A percentile compares a stretch with the other conserved stretches of the same genome.
phyloP scores from a whole-genome alignment of 2,329 filamentous ascomycete genomes.

The Hymenoscyphus linearis region DNA sequence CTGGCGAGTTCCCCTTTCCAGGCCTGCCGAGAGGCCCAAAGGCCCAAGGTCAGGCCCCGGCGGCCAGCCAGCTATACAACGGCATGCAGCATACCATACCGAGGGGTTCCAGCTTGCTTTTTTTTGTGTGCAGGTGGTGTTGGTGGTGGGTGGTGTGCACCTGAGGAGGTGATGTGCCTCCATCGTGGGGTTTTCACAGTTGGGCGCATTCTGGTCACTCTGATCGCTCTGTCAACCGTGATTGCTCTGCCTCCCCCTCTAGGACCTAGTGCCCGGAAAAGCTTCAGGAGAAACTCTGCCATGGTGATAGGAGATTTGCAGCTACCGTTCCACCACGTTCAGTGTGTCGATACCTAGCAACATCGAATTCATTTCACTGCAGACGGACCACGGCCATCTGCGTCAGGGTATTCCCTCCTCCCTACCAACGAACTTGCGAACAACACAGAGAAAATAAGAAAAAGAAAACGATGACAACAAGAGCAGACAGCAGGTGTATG shows the following conservation, averaged over 20 bases:
- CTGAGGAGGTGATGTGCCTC: not conserved
- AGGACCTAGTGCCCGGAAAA: not conserved
- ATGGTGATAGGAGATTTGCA: slow-evolving; percentile 1
- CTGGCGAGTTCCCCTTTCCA: slow-evolving; percentile 2
- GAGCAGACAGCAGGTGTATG: not conserved
- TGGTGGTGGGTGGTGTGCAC: not conserved
- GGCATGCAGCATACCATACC: not conserved
- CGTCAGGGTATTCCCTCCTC: not conserved
- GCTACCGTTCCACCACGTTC: not conserved
- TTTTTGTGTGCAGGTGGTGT: not conserved
- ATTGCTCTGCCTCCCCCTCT: not conserved
- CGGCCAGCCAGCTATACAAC: not conserved
- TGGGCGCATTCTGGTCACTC: not conserved
- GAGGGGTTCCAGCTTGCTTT: slow-evolving; percentile 2
- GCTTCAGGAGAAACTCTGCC: not conserved
- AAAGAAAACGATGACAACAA: not conserved
- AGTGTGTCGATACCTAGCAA: not conserved
- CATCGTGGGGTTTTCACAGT: not conserved
- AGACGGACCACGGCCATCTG: not conserved
- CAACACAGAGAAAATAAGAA: not conserved
- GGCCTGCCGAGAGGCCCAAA: not conserved
- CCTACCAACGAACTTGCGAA: not conserved
- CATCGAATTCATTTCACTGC: not conserved
- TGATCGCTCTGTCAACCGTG: not conserved
- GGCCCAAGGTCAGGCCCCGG: not conserved